phyloP scores from a whole-genome alignment of 768 basidiomycete species.

The Boletus rubropictus region DNA sequence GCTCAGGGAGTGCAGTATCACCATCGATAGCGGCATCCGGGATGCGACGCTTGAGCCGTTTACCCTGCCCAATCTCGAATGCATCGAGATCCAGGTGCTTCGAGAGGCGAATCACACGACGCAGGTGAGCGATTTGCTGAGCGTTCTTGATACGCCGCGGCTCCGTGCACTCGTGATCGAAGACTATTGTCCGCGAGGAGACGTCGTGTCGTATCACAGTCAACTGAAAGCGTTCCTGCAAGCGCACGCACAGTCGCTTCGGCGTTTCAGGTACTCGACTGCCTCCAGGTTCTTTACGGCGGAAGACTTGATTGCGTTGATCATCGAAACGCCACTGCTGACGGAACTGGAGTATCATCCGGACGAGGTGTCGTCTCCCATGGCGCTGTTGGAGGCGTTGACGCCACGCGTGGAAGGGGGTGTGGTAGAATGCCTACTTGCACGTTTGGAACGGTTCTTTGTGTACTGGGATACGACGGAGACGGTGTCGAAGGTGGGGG shows the following conservation, averaged over 20 bases:
- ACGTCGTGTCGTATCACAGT: constrained; percentile 10
- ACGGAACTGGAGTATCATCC: constrained; percentile 21
- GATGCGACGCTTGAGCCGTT: constrained; percentile 10
- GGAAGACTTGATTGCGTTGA: constrained; percentile 13
- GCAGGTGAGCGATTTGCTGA: constrained; percentile 16
- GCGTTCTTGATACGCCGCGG: constrained; percentile 11
- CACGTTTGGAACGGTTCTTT: constrained; percentile 13
- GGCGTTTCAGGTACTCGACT: constrained; percentile 13
- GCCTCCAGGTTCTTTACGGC: constrained; percentile 16
- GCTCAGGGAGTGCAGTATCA: constrained; percentile 19
- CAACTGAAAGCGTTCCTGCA: constrained; percentile 16
- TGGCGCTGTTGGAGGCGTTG: constrained; percentile 14
- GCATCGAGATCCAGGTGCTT: constrained; percentile 14
- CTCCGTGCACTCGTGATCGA: constrained; percentile 16
- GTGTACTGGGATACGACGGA: constrained; percentile 25
- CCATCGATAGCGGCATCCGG: constrained; percentile 8
- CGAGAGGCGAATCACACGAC: constrained; percentile 13
- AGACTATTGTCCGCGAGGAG: constrained; percentile 13
- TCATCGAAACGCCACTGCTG: constrained; percentile 16
- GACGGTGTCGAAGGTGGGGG: constrained; percentile 21
- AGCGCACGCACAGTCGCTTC: constrained; percentile 8
- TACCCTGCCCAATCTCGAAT: constrained; percentile 16
- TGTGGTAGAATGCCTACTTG: constrained; percentile 13
- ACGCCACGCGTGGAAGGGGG: constrained; percentile 16
- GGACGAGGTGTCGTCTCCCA: constrained; percentile 20